Conservation (phyloP, 2,329 filamentous ascomycete genomes). For the Westerdykella ornata region DNA sequence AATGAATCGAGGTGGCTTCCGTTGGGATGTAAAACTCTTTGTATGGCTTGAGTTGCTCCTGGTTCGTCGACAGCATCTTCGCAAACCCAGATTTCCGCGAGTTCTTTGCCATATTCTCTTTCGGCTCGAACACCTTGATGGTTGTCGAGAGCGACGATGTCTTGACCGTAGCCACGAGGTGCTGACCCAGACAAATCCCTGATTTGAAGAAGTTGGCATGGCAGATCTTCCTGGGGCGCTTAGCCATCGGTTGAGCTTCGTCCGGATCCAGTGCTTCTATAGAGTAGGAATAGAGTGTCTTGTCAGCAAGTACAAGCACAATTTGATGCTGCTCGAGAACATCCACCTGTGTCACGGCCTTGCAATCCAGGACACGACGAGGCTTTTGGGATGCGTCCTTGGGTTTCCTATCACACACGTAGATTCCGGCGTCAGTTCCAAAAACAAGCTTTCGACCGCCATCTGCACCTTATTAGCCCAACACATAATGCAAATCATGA, state of each 20-base stretch:
- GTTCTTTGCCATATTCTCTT: slow-evolving; percentile 85
- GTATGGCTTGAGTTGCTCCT: slow-evolving; percentile 82
- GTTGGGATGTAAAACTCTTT: slow-evolving; percentile 96
- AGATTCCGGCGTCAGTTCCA: slow-evolving; percentile 91
- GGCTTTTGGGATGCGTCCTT: slow-evolving; percentile 70
- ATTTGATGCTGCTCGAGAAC: slow-evolving; percentile 93
- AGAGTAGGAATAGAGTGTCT: slow-evolving; percentile 84
- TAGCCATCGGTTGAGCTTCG: slow-evolving; percentile 66
- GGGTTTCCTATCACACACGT: slow-evolving; percentile 81
- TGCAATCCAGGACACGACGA: slow-evolving; percentile 75
- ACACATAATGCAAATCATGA: not conserved
- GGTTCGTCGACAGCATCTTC: slow-evolving; percentile 89
- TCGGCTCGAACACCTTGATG: slow-evolving; percentile 98
- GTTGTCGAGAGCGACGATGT: slow-evolving; percentile 88
- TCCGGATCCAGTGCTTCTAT: slow-evolving; percentile 78
- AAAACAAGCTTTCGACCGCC: slow-evolving; percentile 91
- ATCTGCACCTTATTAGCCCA: slow-evolving; percentile 50
- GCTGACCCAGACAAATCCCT: slow-evolving; percentile 86
- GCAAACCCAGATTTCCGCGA: slow-evolving; percentile 94
- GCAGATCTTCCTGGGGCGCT: slow-evolving; percentile 91
- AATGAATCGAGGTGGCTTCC: slow-evolving; percentile 97
- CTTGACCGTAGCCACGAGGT: slow-evolving; percentile 94
- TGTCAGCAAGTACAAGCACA: slow-evolving; percentile 84
- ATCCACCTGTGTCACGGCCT: slow-evolving; percentile 88
- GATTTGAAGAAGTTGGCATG: slow-evolving; percentile 99